Evolutionary conservation across 148 eudicot genomes (phyloP).

Genomic region (Linanthus parryae): DNA sequence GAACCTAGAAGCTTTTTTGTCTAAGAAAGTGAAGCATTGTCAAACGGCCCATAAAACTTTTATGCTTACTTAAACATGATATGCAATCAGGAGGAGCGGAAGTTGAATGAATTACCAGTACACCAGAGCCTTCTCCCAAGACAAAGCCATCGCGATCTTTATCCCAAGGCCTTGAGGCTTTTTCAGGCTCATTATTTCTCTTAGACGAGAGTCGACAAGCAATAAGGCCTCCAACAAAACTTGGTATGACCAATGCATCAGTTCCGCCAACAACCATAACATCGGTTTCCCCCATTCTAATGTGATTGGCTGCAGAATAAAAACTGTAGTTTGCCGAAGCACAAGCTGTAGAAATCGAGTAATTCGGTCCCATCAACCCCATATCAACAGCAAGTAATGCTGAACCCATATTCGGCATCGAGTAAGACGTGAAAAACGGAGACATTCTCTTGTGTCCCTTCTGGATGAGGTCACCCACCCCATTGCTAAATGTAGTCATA

Average conservation of each 20-base stretch:
- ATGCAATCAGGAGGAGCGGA: too few species aligned
- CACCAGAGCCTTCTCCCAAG: constrained; percentile 51
- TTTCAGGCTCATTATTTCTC: constrained; percentile 19
- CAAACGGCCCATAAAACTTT: too few species aligned
- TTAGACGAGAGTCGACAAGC: constrained; percentile 22
- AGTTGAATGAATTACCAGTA: constrained; percentile 40
- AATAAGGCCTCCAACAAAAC: constrained; percentile 16
- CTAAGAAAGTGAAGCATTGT: too few species aligned
- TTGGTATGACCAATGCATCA: constrained; percentile 16
- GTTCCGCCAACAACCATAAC: constrained; percentile 25
- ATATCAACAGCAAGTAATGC: constrained; percentile 44
- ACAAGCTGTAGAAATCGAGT: constrained; percentile 51
- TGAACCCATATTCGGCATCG: constrained; percentile 34
- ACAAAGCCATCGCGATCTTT: constrained; percentile 32
- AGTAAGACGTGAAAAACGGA: constrained; percentile 42
- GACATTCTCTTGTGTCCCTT: constrained; percentile 32
- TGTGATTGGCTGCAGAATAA: constrained; percentile 48
- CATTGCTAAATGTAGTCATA: constrained; percentile 21
- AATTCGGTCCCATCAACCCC: constrained; percentile 49
- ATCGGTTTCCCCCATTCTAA: constrained; percentile 27
- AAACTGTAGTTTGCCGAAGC: constrained; percentile 49
- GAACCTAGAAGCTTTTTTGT: too few species aligned
- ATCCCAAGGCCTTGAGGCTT: constrained; percentile 33
- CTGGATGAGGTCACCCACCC: constrained; percentile 24
- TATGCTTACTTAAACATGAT: too few species aligned